Evolutionary conservation across 208 protist genomes (phyloP).

Genomic region (Trypanosoma avium): DNA sequence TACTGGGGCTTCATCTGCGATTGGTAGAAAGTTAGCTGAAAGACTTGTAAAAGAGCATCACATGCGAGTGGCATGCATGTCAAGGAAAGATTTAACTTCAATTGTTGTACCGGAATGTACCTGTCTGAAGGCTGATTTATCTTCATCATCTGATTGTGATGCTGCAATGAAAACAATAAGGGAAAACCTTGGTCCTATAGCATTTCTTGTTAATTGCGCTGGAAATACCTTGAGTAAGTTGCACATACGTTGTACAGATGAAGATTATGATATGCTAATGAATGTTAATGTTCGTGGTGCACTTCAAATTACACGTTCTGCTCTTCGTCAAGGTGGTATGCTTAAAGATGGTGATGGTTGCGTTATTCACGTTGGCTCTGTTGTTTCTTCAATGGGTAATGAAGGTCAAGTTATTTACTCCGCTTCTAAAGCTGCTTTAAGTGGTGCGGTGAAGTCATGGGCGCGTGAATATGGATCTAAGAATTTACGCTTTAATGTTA

Average conservation of each 20-base stretch:
- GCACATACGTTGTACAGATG: constrained; percentile 57
- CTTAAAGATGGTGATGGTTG: constrained; percentile 46
- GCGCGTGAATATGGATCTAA: constrained; percentile 80
- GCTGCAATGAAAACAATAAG: constrained; percentile 49
- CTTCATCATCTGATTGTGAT: constrained; percentile 46
- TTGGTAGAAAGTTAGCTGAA: constrained; percentile 52
- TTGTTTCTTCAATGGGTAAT: constrained; percentile 75
- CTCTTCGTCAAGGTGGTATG: constrained; percentile 78
- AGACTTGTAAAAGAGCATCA: constrained; percentile 45
- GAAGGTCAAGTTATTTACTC: constrained; percentile 89
- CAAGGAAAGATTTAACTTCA: constrained; percentile 33
- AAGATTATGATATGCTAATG: constrained; percentile 73
- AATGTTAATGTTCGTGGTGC: constrained; percentile 76
- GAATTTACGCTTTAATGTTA: constrained; percentile 90
- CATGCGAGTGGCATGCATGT: constrained; percentile 70
- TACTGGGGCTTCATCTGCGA: constrained; percentile 64
- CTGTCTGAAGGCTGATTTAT: constrained; percentile 52
- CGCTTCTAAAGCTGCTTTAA: constrained; percentile 89
- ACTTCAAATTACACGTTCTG: constrained; percentile 66
- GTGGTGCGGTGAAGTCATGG: constrained; percentile 79
- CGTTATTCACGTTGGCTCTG: constrained; percentile 81
- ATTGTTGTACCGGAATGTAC: constrained; percentile 43
- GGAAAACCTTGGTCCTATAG: constrained; percentile 43
- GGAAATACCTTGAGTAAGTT: constrained; percentile 80
- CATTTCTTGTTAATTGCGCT: constrained; percentile 79